phyloP scores from a whole-genome alignment of 768 basidiomycete species.

The Tricholoma sp. region DNA sequence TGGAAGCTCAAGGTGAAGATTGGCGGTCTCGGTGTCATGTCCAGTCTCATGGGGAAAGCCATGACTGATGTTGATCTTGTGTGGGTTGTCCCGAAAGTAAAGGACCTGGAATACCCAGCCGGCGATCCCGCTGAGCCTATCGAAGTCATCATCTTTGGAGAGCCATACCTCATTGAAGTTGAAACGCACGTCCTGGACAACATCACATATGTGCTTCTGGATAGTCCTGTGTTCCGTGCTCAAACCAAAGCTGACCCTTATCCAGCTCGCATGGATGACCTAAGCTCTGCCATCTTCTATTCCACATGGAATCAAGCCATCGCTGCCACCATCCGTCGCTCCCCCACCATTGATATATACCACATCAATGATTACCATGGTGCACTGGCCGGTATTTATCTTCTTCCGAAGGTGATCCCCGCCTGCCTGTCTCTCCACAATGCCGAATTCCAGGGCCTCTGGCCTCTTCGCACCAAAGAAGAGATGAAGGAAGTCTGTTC shows the following conservation, averaged over 20 bases:
- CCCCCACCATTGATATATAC: constrained; percentile 87
- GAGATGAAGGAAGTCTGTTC: constrained; percentile 99
- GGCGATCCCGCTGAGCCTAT: constrained; percentile 92
- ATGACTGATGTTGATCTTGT: constrained; percentile 95
- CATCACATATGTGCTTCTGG: constrained; percentile 91
- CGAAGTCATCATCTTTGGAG: constrained; percentile 94
- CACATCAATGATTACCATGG: constrained; percentile 96
- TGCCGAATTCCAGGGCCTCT: constrained; percentile 95
- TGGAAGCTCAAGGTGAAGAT: constrained; percentile 99
- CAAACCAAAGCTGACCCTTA: constrained; percentile 96
- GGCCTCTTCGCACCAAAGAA: constrained; percentile 94
- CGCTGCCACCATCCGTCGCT: constrained; percentile 82
- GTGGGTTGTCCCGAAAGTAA: constrained; percentile 94
- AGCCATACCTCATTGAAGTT: constrained; percentile 92
- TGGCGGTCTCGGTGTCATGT: constrained; percentile 97
- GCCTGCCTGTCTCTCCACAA: constrained; percentile 92
- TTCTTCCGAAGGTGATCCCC: constrained; percentile 87
- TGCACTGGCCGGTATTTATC: constrained; percentile 84
- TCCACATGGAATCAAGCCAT: constrained; percentile 98
- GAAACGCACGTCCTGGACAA: constrained; percentile 92
- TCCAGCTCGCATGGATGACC: constrained; percentile 95
- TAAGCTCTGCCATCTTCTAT: constrained; percentile 95
- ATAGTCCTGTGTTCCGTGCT: constrained; percentile 94
- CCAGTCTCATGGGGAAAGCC: constrained; percentile 94
- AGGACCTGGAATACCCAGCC: constrained; percentile 87